Evolutionary conservation across 1,284 basidiomycete genomes (phyloP), one percentile per base, ranked within the genome.

Genomic region (Coniferiporia weirii): DNA sequence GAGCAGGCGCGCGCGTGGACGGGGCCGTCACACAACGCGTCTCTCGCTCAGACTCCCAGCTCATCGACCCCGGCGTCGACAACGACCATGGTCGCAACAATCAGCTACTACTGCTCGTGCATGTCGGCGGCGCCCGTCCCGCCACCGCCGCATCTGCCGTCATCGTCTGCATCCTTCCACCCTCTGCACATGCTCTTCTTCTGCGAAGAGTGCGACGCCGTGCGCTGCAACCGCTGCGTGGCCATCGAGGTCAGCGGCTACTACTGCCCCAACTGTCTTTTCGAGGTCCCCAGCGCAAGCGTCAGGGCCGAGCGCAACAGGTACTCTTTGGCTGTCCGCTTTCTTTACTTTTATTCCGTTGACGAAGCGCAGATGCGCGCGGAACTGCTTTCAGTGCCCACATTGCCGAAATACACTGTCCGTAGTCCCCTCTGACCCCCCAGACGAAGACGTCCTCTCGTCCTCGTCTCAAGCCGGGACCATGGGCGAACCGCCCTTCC

Each of bases 251-350:
- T 98, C 69, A 92, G 93, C 69, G 92, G 91, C 56, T 98, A 98
- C 73, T 98, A 93, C 71, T 99, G 97, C 69, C 97, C 97, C 20
- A 95, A 96, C 71, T 99, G 97, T 71, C 79, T 98, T n/a, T 99
- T 99, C 71, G 97, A 99, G 68, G 96, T 99, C 3, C 97, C 96
- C 0, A 92, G 89, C 67, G 95, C 97, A 1, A 96, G 93, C 68
- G 95, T 99, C 7, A 82, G 95, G 62, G 93, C 88, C 6, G 95
- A 99, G 73, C 95, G 95, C 80, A 98, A 97, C 68, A 82, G 94
- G 90, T 91, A 63, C 59, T 74, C 68, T 8, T 13, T 17, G 58
- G 19, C 32, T 54, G 38, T 47, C 40, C 15, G 5, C n/a, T n/a
- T 27, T 45, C 32, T 20, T 12, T 9, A 20, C 5, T 47, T 4